Evolutionary conservation across 1,284 basidiomycete genomes (phyloP), one percentile per base, ranked within the genome.

Genomic region (Singerocomus inundabilis): DNA sequence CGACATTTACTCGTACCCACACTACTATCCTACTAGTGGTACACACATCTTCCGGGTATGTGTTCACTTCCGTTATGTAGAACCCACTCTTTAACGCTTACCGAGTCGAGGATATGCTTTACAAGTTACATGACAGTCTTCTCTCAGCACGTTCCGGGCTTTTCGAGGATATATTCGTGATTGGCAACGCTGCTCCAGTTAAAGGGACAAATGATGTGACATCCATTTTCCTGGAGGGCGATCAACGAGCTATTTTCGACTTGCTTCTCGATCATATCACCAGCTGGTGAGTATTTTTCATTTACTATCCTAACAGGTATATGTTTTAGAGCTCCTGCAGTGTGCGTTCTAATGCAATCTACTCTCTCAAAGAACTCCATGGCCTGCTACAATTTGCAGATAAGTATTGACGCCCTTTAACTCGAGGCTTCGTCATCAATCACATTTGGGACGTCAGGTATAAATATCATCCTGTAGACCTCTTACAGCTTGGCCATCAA

Each of bases 241-340:
- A 48, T 11, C 18, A 25, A 4, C n/a, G 11, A 28, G 25, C 18
- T 3, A 4, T 29, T 1, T 52, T 55, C 8, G 28, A 55, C 5
- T 8, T 52, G 21, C 56, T 52, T 24, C 44, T 55, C 5, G 49
- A 52, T 9, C 43, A 56, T 28, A 33, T 43, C 10, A 28, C 40
- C 29, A 38, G 49, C 28, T 18, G 16, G 54, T 48, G 24, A 16
- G 51, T 53, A 24, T 5, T n/a, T 34, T 10, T 24, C n/a, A 21
- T 30, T 1, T n/a, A n/a, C n/a, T 13, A n/a, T 36, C 37, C 7
- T 26, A 10, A 26, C 3, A n/a, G n/a, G n/a, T n/a, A 2, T 6
- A 24, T 18, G 25, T 18, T 43, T 15, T 40, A 5, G 12, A 50
- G 43, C 13, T 30, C 25, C 12, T 24, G 6, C 11, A 40, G 12